Evolutionary conservation across 148 eudicot species (phyloP).

Genomic region (Persicaria tinctoria): DNA sequence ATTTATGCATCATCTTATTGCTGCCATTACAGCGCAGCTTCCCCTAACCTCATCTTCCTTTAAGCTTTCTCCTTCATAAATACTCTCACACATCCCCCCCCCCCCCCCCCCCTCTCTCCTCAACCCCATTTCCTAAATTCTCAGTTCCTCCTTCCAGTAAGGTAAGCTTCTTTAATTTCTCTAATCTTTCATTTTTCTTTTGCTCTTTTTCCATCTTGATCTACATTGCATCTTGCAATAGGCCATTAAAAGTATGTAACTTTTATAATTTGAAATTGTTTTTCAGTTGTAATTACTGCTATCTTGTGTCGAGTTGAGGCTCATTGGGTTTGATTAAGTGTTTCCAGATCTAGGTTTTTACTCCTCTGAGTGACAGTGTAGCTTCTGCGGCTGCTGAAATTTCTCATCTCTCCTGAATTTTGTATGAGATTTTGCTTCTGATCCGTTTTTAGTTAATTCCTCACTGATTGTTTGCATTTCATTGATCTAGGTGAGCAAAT

Average conservation of each 20-base stretch:
- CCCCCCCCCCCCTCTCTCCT: not conserved
- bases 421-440: not conserved
- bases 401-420: not conserved
- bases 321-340: not conserved
- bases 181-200: not conserved
- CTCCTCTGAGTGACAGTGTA: slow-evolving; percentile 6
- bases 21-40: not conserved
- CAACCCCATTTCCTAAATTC: not conserved
- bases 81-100: slow-evolving; percentile 4
- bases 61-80: not conserved
- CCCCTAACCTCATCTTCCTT: not conserved
- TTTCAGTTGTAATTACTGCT: not conserved
- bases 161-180: not conserved
- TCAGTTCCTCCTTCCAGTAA: not conserved
- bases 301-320: not conserved
- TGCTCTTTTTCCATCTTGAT: not conserved
- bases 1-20: no score
- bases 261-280: not conserved
- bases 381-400: not conserved
- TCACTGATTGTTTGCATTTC: not conserved
- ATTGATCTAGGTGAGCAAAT: not conserved
- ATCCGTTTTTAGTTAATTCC: not conserved
- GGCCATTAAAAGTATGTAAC: not conserved
- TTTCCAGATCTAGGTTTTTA: not conserved
- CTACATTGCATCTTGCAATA: not conserved